Evolutionary conservation across 2,329 filamentous ascomycete species (phyloP).

Genomic region (Verruconis gallopava): DNA sequence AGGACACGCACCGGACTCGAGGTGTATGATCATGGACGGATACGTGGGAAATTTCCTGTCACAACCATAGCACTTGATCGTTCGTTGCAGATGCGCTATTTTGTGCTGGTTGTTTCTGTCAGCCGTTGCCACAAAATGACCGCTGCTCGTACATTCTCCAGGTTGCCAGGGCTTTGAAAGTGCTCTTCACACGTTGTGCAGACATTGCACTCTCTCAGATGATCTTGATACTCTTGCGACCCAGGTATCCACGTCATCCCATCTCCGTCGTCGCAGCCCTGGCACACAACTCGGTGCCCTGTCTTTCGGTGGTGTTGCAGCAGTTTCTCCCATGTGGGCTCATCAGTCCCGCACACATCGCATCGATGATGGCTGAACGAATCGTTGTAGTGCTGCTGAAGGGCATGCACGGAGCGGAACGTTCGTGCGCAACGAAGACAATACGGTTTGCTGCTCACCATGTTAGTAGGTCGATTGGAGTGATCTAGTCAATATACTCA

Average conservation of each 20-base stretch:
- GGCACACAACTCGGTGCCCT: constrained; percentile 10
- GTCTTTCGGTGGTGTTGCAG: constrained; percentile 12
- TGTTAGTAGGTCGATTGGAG: constrained; percentile 1
- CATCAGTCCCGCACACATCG: constrained; percentile 11
- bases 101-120: constrained; percentile 12
- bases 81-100: constrained; percentile 11
- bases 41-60: neutral
- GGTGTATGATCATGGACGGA: constrained; percentile 6
- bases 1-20: constrained; percentile 14
- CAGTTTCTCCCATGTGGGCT: constrained; percentile 10
- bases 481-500: constrained; percentile 1
- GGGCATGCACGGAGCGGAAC: constrained; percentile 5
- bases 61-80: constrained; percentile 5
- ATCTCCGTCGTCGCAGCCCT: constrained; percentile 13
- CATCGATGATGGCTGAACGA: constrained; percentile 11
- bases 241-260: constrained; percentile 11
- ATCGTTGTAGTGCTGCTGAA: constrained; percentile 11
- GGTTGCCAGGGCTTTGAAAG: constrained; percentile 11
- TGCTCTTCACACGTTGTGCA: constrained; percentile 12
- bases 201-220: constrained; percentile 13
- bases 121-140: constrained; percentile 6
- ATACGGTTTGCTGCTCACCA: constrained; percentile 2
- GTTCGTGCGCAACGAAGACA: constrained; percentile 1
- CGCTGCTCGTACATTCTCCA: constrained; percentile 11
- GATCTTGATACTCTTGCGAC: constrained; percentile 10